A percentile compares a stretch with the other conserved stretches of the same genome.
These are phyloP conservation scores for Colletotrichum scovillei DNA, from an alignment of 2,329 filamentous ascomycete species.

Conservation along the genomic window DNA sequence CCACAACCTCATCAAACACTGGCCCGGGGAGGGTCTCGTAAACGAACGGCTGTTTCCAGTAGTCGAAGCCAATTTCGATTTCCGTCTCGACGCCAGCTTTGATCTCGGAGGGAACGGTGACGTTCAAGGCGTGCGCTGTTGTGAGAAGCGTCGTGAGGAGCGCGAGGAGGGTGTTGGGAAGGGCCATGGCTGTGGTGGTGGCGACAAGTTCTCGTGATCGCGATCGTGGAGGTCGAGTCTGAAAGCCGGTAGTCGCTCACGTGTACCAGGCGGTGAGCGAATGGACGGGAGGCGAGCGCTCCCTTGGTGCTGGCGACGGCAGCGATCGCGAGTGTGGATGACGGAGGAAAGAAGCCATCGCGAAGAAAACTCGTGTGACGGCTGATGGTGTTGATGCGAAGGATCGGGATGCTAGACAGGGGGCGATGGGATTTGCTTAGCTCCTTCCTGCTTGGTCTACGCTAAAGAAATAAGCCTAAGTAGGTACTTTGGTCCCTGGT, in stretches of 20 bases:
- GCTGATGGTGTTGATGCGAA: background rate
- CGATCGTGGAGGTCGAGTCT: background rate
- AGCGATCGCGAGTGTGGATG: background rate
- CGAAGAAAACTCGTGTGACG: background rate
- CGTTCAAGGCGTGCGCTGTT: constrained; percentile 2
- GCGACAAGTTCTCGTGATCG: background rate
- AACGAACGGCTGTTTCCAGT: constrained; percentile 20
- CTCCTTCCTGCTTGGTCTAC: background rate
- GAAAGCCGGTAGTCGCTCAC: background rate
- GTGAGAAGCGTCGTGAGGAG: background rate
- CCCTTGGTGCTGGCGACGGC: background rate
- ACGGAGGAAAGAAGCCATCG: background rate
- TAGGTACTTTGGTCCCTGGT: background rate
- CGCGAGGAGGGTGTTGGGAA: background rate
- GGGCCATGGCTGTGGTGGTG: background rate
- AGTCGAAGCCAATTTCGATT: constrained; percentile 23
- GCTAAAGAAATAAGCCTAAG: background rate
- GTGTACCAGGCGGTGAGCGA: background rate
- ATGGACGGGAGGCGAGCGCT: background rate
- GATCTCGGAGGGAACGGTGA: background rate
- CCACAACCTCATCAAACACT: background rate
- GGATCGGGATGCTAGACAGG: background rate
- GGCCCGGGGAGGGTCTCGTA: constrained; percentile 1
- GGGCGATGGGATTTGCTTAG: background rate
- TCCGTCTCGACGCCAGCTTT: constrained; percentile 18